These are phyloP conservation scores for Amaranthus cruentus DNA, from an alignment of 148 eudicot species.

Conservation along the genomic window DNA sequence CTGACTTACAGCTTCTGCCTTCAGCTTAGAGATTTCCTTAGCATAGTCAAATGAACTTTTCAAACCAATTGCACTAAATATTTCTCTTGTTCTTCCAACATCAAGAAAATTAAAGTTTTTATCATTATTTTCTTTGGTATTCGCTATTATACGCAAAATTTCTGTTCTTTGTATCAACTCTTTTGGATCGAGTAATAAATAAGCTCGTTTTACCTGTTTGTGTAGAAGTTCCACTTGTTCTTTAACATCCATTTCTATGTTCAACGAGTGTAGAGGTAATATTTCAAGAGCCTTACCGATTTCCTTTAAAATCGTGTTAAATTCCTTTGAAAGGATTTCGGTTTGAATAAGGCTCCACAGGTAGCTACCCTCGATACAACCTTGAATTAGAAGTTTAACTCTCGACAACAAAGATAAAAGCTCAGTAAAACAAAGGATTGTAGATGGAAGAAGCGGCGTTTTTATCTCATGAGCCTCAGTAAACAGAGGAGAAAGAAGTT, in stretches of 20 bases:
- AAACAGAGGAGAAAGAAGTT: slow-evolving; percentile 49
- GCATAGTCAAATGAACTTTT: slow-evolving; percentile 12
- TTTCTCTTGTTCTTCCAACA: slow-evolving; percentile 5
- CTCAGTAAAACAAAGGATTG: slow-evolving; percentile 40
- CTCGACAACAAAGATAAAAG: slow-evolving; percentile 10
- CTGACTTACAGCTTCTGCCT: slow-evolving; percentile 48
- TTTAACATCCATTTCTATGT: slow-evolving; percentile 37
- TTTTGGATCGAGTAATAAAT: slow-evolving; percentile 32
- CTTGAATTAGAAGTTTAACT: slow-evolving; percentile 10
- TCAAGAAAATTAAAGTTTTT: background rate
- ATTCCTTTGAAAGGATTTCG: slow-evolving; percentile 48
- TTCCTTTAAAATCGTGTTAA: slow-evolving; percentile 35
- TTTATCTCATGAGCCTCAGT: slow-evolving; percentile 47
- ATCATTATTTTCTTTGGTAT: slow-evolving; percentile 3
- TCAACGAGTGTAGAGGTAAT: slow-evolving; percentile 48
- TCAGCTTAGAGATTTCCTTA: slow-evolving; percentile 5
- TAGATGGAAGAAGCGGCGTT: slow-evolving; percentile 39
- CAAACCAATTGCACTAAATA: slow-evolving; percentile 17
- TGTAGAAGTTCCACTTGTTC: slow-evolving; percentile 68
- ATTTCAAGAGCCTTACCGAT: slow-evolving; percentile 56
- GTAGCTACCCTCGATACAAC: slow-evolving; percentile 15
- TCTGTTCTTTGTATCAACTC: slow-evolving; percentile 40
- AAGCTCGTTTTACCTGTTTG: slow-evolving; percentile 47
- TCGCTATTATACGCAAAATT: slow-evolving; percentile 18
- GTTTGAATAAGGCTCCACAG: slow-evolving; percentile 50